phyloP scores from a whole-genome alignment of 1,284 basidiomycete genomes.

The Chalciporus sp. region DNA sequence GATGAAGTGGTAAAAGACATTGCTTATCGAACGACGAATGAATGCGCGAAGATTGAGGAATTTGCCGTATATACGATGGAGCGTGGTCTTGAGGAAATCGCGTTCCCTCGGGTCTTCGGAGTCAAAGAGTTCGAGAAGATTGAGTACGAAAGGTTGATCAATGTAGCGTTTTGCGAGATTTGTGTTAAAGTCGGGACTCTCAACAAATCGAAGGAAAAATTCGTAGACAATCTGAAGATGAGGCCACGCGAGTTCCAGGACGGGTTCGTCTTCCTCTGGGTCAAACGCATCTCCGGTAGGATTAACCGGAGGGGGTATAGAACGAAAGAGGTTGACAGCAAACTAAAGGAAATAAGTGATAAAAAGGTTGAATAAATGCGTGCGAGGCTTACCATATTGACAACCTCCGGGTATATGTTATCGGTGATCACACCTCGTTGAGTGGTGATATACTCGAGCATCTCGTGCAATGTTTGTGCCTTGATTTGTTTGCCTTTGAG shows the following conservation, averaged over 20 bases:
- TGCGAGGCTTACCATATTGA: conserved; percentile 80
- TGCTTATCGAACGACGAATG: conserved; percentile 99
- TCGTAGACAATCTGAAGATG: conserved; percentile 99
- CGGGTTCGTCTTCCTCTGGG: conserved; percentile 99
- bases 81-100: conserved; percentile 98
- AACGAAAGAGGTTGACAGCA: conserved; percentile 96
- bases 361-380: conserved; percentile 10
- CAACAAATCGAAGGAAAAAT: conserved; percentile 99
- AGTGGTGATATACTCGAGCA: conserved; percentile 99
- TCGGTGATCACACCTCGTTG: conserved; percentile 97
- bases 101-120: conserved; percentile 98
- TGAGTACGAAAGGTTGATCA: conserved; percentile 95
- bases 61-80: conserved; percentile 99
- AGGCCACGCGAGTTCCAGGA: conserved; percentile 98
- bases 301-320: conserved; percentile 99
- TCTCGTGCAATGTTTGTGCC: conserved; percentile 95
- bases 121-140: conserved; percentile 97
- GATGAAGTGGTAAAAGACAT: conserved; percentile 99
- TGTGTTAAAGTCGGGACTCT: conserved; percentile 98
- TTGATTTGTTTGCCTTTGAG: conserved; percentile 99
- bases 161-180: conserved; percentile 98
- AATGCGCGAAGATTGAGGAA: conserved; percentile 98
- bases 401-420: conserved; percentile 97
- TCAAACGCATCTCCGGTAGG: conserved; percentile 98
- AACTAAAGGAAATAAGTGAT: conserved; percentile 57